These are phyloP conservation scores for Scenedesmus sp. DNA, from an alignment of 163 green algal genomes.

Conservation along the genomic window DNA sequence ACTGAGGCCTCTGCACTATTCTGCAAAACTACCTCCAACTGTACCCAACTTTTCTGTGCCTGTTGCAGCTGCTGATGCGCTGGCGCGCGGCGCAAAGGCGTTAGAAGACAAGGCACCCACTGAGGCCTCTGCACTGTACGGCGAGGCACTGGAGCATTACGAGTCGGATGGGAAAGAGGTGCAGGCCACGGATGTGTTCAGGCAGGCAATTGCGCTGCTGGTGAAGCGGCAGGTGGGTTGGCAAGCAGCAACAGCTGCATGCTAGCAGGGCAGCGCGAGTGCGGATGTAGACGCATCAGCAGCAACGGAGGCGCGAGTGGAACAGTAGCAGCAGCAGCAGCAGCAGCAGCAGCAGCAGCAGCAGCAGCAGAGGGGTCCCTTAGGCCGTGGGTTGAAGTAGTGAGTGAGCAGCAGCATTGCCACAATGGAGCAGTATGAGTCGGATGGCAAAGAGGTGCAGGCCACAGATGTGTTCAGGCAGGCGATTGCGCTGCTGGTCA, in stretches of 20 bases:
- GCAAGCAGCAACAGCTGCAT: not conserved
- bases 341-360: not conserved
- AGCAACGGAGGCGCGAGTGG: too few species aligned
- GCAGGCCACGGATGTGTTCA: conserved; percentile 69
- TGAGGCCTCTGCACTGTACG: conserved; percentile 66
- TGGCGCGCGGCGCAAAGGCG: conserved; percentile 66
- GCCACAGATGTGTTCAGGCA: conserved; percentile 55
- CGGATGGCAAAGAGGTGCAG: conserved; percentile 64
- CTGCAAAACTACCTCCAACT: conserved; percentile 38
- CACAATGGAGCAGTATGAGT: conserved; percentile 69
- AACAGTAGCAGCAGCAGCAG: too few species aligned
- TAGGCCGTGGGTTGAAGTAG: not conserved
- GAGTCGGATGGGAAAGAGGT: conserved; percentile 72
- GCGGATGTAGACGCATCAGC: too few species aligned
- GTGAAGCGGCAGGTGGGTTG: conserved; percentile 48
- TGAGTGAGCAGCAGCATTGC: not conserved
- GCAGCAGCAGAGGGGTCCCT: not conserved
- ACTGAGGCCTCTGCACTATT: conserved; percentile 67
- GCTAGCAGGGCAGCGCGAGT: too few species aligned
- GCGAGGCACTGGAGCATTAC: conserved; percentile 75
- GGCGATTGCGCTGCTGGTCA: conserved; percentile 53
- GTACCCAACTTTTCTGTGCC: too few species aligned
- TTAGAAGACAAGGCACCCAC: conserved; percentile 72
- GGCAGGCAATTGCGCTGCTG: conserved; percentile 58
- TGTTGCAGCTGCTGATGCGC: conserved; percentile 66